Evolutionary conservation across 2,329 filamentous ascomycete species (phyloP).

Genomic region (Aureobasidium sp.): DNA sequence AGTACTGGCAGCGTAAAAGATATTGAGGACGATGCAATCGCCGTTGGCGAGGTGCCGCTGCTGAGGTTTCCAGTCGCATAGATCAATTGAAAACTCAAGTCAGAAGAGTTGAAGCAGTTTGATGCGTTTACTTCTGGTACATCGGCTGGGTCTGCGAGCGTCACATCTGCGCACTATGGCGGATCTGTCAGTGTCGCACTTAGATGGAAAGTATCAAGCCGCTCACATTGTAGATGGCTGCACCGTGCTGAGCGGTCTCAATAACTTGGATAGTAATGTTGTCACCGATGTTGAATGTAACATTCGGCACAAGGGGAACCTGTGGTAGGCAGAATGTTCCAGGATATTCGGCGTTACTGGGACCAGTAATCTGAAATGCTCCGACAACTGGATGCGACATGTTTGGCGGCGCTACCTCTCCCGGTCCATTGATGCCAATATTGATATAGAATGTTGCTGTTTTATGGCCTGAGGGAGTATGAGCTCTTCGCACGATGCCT

Average conservation of each 20-base stretch:
- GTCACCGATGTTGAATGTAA: constrained; percentile 69
- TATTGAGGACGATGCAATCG: background rate
- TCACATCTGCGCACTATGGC: constrained; percentile 89
- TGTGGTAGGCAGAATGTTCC: constrained; percentile 83
- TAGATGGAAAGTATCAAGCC: too few relatives aligned
- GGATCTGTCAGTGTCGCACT: constrained; percentile 5
- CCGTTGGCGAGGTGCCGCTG: background rate
- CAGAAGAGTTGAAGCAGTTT: constrained; percentile 82
- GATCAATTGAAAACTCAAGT: constrained; percentile 68
- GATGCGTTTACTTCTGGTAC: constrained; percentile 66
- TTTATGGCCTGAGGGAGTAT: constrained; percentile 49
- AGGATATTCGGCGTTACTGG: constrained; percentile 67
- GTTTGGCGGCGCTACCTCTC: constrained; percentile 59
- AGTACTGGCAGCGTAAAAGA: background rate
- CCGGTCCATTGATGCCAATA: constrained; percentile 59
- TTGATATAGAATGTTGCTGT: constrained; percentile 85
- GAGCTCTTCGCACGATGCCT: background rate
- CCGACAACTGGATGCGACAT: constrained; percentile 79
- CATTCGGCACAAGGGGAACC: constrained; percentile 69
- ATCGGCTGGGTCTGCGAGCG: constrained; percentile 73
- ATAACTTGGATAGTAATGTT: constrained; percentile 86
- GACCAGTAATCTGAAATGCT: constrained; percentile 76
- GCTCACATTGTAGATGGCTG: constrained; percentile 70
- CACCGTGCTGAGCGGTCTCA: constrained; percentile 75
- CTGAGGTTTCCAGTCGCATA: constrained; percentile 50